Evolutionary conservation across 805 yeast species (phyloP).

Genomic region (Candida sithepensis): DNA sequence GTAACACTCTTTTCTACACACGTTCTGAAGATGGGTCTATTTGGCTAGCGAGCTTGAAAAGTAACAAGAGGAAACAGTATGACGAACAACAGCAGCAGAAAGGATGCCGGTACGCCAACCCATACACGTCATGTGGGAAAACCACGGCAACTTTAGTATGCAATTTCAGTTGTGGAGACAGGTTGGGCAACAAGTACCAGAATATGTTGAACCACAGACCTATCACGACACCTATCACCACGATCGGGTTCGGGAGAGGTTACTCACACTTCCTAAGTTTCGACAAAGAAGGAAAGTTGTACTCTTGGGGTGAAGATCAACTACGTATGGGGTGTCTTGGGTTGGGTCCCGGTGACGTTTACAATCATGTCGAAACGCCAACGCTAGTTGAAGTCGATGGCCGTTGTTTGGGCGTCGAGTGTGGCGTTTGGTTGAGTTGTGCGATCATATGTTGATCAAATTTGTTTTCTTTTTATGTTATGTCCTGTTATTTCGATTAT

Average conservation of each 20-base stretch:
- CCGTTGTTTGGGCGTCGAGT: conserved; percentile 8
- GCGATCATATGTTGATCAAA: conserved; percentile 3
- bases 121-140: conserved; percentile 13
- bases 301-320: conserved; percentile 13
- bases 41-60: conserved; percentile 11
- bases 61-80: conserved; percentile 5
- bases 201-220: conserved; percentile 10
- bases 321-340: conserved; percentile 12
- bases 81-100: not conserved
- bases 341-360: conserved; percentile 3
- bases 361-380: conserved; percentile 4
- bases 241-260: conserved; percentile 9
- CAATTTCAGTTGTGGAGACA: not conserved
- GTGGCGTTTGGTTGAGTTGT: conserved; percentile 14
- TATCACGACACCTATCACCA: not conserved
- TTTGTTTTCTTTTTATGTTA: no score
- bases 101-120: not conserved
- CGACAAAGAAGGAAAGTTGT: conserved; percentile 5
- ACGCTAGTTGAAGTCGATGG: conserved; percentile 1
- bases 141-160: conserved; percentile 7
- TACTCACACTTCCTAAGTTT: conserved; percentile 9
- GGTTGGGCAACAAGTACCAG: conserved; percentile 2
- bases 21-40: conserved; percentile 6
- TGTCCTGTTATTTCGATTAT: no score
- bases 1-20: conserved; percentile 8